These are phyloP conservation scores for Solanum infundibuliforme DNA, from an alignment of 257 asterid genomes.

Conservation along the genomic window DNA sequence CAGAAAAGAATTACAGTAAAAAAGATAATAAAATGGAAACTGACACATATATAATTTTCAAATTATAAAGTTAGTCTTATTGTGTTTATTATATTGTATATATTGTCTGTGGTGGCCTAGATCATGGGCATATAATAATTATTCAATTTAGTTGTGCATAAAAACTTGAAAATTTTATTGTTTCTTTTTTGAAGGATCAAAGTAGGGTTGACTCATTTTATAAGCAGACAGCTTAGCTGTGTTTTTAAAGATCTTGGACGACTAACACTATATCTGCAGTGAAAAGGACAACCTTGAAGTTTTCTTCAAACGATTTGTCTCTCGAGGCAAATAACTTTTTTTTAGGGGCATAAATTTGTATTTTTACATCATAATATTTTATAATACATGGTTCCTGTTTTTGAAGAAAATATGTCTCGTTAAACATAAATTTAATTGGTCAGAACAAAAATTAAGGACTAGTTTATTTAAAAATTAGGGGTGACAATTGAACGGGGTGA, in stretches of 20 bases:
- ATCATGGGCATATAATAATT: neutral
- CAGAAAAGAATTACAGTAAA: neutral
- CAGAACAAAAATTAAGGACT: neutral
- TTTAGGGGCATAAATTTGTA: neutral
- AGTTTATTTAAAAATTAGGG: neutral
- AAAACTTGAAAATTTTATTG: neutral
- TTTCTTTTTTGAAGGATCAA: neutral
- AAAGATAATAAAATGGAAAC: neutral
- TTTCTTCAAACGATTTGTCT: neutral
- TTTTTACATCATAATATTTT: neutral
- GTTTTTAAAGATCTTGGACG: neutral
- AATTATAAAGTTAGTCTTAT: neutral
- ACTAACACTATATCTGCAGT: neutral
- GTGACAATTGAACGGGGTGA: neutral
- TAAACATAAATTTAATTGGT: neutral
- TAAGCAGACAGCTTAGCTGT: neutral
- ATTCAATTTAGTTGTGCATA: neutral
- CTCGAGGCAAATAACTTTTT: neutral
- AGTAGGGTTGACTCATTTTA: neutral
- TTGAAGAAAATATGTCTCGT: neutral
- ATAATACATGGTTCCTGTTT: rapidly evolving
- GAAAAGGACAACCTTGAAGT: neutral
- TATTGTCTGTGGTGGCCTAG: neutral
- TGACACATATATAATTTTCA: neutral
- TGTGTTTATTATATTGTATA: neutral